phyloP scores from a whole-genome alignment of 352 stramenopile species.

The Pythium chondricola region DNA sequence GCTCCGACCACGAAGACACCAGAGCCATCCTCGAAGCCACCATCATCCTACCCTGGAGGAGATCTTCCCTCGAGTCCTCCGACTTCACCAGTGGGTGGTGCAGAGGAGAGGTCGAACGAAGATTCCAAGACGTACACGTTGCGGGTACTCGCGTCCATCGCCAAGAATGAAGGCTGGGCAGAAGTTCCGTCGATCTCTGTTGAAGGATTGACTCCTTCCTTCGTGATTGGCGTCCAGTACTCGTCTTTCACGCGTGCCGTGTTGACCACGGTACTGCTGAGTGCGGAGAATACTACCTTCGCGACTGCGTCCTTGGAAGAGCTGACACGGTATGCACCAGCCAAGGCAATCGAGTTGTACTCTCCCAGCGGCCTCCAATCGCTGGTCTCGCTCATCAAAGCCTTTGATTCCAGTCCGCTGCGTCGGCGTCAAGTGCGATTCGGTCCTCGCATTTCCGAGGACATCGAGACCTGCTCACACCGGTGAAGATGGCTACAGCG shows the following conservation, averaged over 20 bases:
- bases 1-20: not conserved
- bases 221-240: conserved; percentile 15
- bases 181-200: conserved; percentile 7
- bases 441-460: not conserved
- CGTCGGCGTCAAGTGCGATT: conserved; percentile 7
- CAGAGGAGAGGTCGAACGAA: too few relatives aligned
- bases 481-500: conserved; percentile 5
- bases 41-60: too few relatives aligned
- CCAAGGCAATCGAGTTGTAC: conserved; percentile 13
- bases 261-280: conserved; percentile 15
- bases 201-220: not conserved
- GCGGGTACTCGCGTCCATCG: too few relatives aligned
- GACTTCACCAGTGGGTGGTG: too few relatives aligned
- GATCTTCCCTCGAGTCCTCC: too few relatives aligned
- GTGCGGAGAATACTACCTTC: not conserved
- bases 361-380: conserved; percentile 12
- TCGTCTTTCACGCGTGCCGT: conserved; percentile 20
- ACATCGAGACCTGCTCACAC: not conserved
- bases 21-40: not conserved
- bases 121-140: too few relatives aligned
- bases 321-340: conserved; percentile 14
- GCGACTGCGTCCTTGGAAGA: not conserved
- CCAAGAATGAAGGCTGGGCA: conserved; percentile 14
- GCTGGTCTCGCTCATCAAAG: not conserved
- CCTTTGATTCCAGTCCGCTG: conserved; percentile 6